Evolutionary conservation across 1,284 basidiomycete species (phyloP).

Genomic region (Moesziomyces sp.): DNA sequence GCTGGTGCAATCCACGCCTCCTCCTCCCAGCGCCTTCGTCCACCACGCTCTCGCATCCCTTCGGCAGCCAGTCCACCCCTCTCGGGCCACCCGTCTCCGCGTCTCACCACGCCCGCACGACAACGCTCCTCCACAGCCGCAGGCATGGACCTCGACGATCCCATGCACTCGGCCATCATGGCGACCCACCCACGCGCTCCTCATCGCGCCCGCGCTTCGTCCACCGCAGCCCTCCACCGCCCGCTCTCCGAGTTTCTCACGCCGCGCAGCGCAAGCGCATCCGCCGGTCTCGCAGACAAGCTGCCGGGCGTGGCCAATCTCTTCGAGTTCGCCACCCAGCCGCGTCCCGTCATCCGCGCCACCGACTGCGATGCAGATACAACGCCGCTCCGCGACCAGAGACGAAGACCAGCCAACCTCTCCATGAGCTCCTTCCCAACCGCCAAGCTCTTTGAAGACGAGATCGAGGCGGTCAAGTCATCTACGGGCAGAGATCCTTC

Average conservation of each 20-base stretch:
- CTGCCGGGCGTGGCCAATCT: constrained; percentile 46
- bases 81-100: constrained; percentile 6
- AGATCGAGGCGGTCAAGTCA: constrained; percentile 42
- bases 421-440: constrained; percentile 39
- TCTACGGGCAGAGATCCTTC: constrained; percentile 3
- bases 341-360: constrained; percentile 37
- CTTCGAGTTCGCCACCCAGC: constrained; percentile 53
- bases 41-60: constrained; percentile 22
- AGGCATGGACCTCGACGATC: constrained; percentile 23
- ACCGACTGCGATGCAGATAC: constrained; percentile 21
- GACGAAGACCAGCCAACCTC: constrained; percentile 33
- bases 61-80: constrained; percentile 18
- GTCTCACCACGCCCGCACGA: constrained; percentile 29
- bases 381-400: constrained; percentile 33
- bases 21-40: constrained; percentile 12
- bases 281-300: constrained; percentile 44
- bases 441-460: constrained; percentile 48
- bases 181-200: constrained; percentile 17
- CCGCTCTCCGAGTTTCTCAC: constrained; percentile 48
- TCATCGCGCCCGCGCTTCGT: constrained; percentile 41
- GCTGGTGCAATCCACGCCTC: too few species aligned
- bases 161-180: constrained; percentile 1
- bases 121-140: constrained; percentile 31
- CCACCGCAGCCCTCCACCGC: constrained; percentile 38
- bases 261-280: constrained; percentile 50